Evolutionary conservation across 257 asterid species (phyloP), one percentile per base, ranked within the genome.

Genomic region (Solanum peruvianum): DNA sequence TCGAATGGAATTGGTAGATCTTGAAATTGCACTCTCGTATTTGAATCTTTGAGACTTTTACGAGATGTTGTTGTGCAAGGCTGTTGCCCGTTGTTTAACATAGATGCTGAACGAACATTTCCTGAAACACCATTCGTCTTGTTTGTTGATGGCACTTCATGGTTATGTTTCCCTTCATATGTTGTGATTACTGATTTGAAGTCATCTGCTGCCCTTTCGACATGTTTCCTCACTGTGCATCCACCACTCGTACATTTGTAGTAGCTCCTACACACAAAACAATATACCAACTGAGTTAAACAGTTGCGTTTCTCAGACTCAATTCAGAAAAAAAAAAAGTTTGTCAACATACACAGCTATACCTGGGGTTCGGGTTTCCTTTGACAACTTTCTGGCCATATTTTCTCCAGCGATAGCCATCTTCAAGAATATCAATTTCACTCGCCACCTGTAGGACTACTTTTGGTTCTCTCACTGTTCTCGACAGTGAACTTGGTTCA

Each of bases 321-420:
- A 5, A 6, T 39, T 39, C 15, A 0, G 7, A 8, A 0, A 27
- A 31, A 0, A 39, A 8, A 0, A 27, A 31, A 37, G 6, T 0
- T 1, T 76, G 9, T 42, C 60, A n/a, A 75, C 73, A 33, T 71
- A 0, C 35, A 71, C 25, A 77, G 44, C 64, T 25, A 27, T 91
- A 95, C 98, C 98, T 96, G 1, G 99, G 99, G 47, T 95, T 95
- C 71, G 98, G 98, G 87, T 94, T 95, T 82, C 98, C 98, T 90
- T 95, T 95, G 11, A 95, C 98, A 37, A 95, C 98, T 66, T 95
- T 95, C 82, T 95, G 98, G 1, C 98, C 98, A 69, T 95, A 95
- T 77, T 95, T 95, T 88, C 98, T 93, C 98, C 98, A 95, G 11
- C 97, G 89, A 33, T 94, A 95, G 52, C 98, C 98, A 82, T 96